Evolutionary conservation across 1,139 yeast genomes (phyloP).

Genomic region (Yamadazyma diddensiae): DNA sequence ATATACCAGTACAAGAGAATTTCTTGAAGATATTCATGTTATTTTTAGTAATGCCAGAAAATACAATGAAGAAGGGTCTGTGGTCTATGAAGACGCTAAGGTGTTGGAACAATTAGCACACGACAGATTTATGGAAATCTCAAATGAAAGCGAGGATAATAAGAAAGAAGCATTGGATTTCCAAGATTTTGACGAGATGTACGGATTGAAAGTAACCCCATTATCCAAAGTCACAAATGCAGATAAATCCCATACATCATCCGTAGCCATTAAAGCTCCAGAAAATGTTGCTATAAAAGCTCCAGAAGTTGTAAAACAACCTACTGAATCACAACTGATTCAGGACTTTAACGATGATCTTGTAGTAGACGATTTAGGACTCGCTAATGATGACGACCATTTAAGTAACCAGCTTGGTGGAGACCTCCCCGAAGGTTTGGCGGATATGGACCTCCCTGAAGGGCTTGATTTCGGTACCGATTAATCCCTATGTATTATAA

Average conservation of each 20-base stretch:
- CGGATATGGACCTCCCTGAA: neutral
- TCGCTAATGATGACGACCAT: neutral
- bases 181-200: constrained; percentile 46
- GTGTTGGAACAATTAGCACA: constrained; percentile 53
- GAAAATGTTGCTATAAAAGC: too few relatives aligned
- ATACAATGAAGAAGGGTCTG: constrained; percentile 89
- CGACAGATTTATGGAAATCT: constrained; percentile 29
- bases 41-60: constrained; percentile 81
- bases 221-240: constrained; percentile 4
- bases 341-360: neutral
- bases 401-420: neutral
- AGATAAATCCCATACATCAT: neutral
- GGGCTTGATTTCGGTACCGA: neutral
- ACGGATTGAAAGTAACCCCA: constrained; percentile 38
- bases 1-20: constrained; percentile 57
- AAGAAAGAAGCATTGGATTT: constrained; percentile 41
- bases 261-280: too few relatives aligned
- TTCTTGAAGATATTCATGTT: constrained; percentile 67
- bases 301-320: too few relatives aligned
- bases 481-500: constrained; percentile 4
- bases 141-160: constrained; percentile 22
- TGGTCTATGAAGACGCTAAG: constrained; percentile 76
- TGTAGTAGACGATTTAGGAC: neutral
- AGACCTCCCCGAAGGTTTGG: neutral
- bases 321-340: neutral